phyloP scores from a whole-genome alignment of 179 eudicot genomes.

The Silene coronaria region DNA sequence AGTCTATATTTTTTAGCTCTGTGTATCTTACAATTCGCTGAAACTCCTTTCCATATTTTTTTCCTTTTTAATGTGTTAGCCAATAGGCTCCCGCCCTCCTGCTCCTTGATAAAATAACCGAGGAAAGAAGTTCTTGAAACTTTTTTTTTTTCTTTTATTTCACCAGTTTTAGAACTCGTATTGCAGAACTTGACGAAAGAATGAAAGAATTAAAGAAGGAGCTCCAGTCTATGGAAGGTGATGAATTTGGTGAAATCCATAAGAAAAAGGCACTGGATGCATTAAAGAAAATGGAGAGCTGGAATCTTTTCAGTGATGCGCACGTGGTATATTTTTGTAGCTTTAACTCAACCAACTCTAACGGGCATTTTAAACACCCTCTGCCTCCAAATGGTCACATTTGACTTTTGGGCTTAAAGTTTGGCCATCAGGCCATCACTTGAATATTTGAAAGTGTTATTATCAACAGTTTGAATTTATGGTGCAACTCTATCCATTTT shows the following conservation, averaged over 20 bases:
- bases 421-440: neutral
- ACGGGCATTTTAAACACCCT: neutral
- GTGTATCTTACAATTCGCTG: conserved; percentile 5
- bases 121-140: neutral
- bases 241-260: conserved; percentile 68
- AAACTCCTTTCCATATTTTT: neutral
- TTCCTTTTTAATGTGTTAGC: neutral
- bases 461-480: neutral
- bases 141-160: conserved; percentile 10
- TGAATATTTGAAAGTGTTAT: neutral
- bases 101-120: neutral
- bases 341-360: neutral
- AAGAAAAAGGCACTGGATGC: conserved; percentile 79
- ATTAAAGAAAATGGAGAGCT: conserved; percentile 78
- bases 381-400: neutral
- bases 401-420: conserved; percentile 2
- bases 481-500: neutral
- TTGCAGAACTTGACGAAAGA: conserved; percentile 89
- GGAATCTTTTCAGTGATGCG: conserved; percentile 89
- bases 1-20: neutral
- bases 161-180: conserved; percentile 17
- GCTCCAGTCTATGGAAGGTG: conserved; percentile 78
- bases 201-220: conserved; percentile 81
- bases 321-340: conserved; percentile 52
- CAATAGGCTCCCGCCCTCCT: neutral